Conservation (phyloP, 148 eudicot genomes). For the Vaccinium vitisidaea region DNA sequence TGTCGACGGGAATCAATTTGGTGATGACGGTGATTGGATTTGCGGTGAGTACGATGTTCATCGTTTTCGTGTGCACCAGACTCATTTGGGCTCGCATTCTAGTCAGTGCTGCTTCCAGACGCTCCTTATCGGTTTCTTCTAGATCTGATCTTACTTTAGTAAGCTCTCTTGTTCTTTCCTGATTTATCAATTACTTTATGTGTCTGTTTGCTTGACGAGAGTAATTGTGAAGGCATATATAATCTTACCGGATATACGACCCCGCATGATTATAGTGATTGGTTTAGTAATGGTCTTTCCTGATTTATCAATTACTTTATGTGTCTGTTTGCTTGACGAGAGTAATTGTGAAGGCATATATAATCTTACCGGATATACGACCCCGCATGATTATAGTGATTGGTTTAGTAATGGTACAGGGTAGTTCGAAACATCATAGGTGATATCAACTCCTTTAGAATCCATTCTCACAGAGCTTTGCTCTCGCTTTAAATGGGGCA, state of each 20-base stretch:
- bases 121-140: constrained; percentile 50
- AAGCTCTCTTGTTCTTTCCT: constrained; percentile 26
- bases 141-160: constrained; percentile 70
- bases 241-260: neutral
- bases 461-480: too few species aligned
- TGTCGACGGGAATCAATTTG: constrained; percentile 63
- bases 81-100: constrained; percentile 92
- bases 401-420: neutral
- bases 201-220: neutral
- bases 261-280: neutral
- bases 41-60: constrained; percentile 76
- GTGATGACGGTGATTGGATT: constrained; percentile 98
- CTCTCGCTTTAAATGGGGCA: too few species aligned
- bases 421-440: neutral
- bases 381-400: neutral
- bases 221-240: neutral
- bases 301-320: neutral
- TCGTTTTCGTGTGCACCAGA: constrained; percentile 87
- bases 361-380: neutral
- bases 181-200: neutral
- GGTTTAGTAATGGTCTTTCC: neutral
- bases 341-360: neutral
- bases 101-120: constrained; percentile 48
- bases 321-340: neutral
- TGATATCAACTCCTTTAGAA: too few species aligned